Base-by-base conservation (phyloP, 1,284 basidiomycete genomes). In the Amylostereum areolatum region DNA sequence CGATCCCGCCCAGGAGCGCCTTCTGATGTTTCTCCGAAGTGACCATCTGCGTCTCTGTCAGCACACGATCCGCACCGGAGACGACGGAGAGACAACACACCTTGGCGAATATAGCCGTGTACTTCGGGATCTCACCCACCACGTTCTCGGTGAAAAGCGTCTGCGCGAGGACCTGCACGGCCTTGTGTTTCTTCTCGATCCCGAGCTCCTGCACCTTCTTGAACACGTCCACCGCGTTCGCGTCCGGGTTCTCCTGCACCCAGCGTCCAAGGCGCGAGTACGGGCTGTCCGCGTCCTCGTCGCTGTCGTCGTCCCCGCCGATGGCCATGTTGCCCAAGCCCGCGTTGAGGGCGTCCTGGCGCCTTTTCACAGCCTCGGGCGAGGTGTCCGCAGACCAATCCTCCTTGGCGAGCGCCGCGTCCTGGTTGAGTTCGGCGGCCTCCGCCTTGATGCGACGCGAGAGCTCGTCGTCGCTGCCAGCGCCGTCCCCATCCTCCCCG, bases 151-250 rank as follows among this genome's bases (percentile, higher is more conserved):
- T 88, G 71, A 98, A 97, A 43, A 98, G 74, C n/a, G 83, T 80
- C 63, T 96, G 88, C 30, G 86, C 86, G 45, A 99, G 73, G 48
- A 95, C 85, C 54, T 92, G 80, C 31, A 97, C 74, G 1, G 88
- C 79, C 78, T 91, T 96, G 78, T 98, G 92, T 72, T 98, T 99
- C 77, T 92, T 95, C 62, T 91, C 92, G 57, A 99, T 89, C 32
- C 90, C 92, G 35, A 95, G 66, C 53, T 97, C 94, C 64, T 96
- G 89, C 3, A 90, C 89, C 73, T 94, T 93, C 69, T 91, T 89
- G 72, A 81, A 90, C 50, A 97, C 79, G 24, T 86, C 81, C 50
- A 87, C 74, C 4, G 84, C 71, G 39, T 71, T 60, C 27, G 48
- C 59, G 41, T 78, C 82, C 43, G 77, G 77, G 61, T 90, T 86